Conservation (phyloP, 345 rosid species). For the Excoecaria agallocha region DNA sequence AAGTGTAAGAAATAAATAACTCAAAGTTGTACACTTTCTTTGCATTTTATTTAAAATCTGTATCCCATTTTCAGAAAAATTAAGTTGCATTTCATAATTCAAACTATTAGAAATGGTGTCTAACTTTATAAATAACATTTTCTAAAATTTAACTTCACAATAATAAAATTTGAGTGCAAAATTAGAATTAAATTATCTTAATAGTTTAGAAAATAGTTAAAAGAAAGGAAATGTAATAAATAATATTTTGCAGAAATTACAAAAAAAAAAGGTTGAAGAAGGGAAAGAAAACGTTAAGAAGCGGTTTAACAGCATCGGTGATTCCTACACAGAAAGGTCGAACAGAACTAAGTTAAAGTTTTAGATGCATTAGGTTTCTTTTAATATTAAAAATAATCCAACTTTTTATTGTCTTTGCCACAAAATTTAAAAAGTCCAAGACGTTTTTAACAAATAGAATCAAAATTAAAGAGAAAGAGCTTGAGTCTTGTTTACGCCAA, state of each 20-base stretch:
- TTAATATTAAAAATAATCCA: constrained; percentile 7
- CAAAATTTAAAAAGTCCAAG: constrained; percentile 12
- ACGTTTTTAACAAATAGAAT: constrained; percentile 23
- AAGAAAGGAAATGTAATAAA: too few relatives aligned
- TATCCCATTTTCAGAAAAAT: too few relatives aligned
- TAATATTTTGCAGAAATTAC: not conserved
- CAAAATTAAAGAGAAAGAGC: constrained; percentile 21
- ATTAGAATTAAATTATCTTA: too few relatives aligned
- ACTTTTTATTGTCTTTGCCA: constrained; percentile 23
- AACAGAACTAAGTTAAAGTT: constrained; percentile 13
- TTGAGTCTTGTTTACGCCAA: constrained; percentile 82
- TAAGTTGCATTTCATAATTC: too few relatives aligned
- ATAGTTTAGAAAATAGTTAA: too few relatives aligned
- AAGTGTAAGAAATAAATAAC: too few relatives aligned
- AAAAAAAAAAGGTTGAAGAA: not conserved
- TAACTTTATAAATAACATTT: too few relatives aligned
- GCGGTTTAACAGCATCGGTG: constrained; percentile 31
- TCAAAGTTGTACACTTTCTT: too few relatives aligned
- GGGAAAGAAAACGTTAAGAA: constrained; percentile 7
- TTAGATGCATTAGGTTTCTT: constrained; percentile 21
- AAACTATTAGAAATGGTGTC: too few relatives aligned
- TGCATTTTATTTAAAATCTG: too few relatives aligned
- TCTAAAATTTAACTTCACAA: too few relatives aligned
- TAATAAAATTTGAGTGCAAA: too few relatives aligned
- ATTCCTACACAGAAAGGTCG: constrained; percentile 21